phyloP scores from a whole-genome alignment of 768 basidiomycete genomes.

The Phlebiopsis gigantea region DNA sequence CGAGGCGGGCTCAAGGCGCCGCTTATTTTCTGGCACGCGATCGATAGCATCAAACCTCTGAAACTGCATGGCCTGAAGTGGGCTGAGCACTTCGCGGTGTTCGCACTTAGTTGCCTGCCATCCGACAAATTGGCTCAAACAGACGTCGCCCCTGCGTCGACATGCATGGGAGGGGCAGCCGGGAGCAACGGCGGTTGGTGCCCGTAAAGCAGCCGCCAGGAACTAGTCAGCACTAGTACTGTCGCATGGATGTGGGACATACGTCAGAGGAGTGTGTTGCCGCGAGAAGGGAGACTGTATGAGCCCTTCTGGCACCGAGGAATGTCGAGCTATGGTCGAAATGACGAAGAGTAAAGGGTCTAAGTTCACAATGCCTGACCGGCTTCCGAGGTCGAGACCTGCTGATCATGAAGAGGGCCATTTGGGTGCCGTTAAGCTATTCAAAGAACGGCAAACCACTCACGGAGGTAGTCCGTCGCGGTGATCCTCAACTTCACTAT shows the following conservation, averaged over 20 bases:
- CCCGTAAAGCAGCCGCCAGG: background rate
- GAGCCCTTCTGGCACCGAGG: background rate
- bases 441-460: background rate
- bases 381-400: background rate
- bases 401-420: background rate
- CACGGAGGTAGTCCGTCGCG: background rate
- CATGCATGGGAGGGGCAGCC: background rate
- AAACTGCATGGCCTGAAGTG: background rate
- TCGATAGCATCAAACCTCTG: background rate
- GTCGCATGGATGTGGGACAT: background rate
- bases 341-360: background rate
- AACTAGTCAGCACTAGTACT: background rate
- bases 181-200: too few relatives aligned
- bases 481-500: background rate
- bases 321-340: background rate
- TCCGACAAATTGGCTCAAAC: background rate
- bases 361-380: background rate
- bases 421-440: background rate
- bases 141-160: background rate
- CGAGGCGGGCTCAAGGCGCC: background rate
- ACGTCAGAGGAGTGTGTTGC: background rate
- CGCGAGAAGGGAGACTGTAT: background rate
- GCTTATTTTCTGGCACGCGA: conserved; percentile 3
- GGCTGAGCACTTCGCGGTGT: background rate
- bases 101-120: background rate